phyloP scores from a whole-genome alignment of 768 basidiomycete genomes.

The Lenzites betulinus region DNA sequence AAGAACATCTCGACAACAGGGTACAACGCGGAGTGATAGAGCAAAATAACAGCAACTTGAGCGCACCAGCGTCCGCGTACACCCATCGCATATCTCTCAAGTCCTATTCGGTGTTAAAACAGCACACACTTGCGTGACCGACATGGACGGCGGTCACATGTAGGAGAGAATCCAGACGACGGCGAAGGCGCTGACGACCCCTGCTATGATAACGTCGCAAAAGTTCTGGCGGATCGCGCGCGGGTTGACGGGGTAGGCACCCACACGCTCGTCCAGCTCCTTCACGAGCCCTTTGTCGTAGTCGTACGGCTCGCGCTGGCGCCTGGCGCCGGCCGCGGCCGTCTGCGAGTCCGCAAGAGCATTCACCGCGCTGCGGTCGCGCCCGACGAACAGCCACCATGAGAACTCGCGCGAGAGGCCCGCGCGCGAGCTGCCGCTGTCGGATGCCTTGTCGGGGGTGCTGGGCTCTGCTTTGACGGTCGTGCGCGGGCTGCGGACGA shows the following conservation, averaged over 20 bases:
- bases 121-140: too few relatives aligned
- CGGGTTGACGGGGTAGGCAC: constrained; percentile 20
- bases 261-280: constrained; percentile 17
- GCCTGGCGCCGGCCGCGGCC: constrained; percentile 24
- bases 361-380: constrained; percentile 31
- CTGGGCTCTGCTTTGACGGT: constrained; percentile 18
- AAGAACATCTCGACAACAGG: neutral
- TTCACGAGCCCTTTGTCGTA: constrained; percentile 7
- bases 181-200: constrained; percentile 24
- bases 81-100: neutral
- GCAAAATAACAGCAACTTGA: neutral
- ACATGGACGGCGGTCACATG: constrained; percentile 7
- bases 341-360: constrained; percentile 3
- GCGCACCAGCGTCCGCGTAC: neutral
- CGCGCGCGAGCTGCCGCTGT: neutral
- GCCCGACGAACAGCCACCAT: constrained; percentile 39
- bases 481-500: constrained; percentile 18
- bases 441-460: neutral
- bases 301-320: constrained; percentile 29
- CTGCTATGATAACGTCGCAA: constrained; percentile 24
- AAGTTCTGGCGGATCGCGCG: constrained; percentile 16
- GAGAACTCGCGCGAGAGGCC: constrained; percentile 26
- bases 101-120: too few relatives aligned
- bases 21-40: neutral
- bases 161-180: constrained; percentile 18